Evolutionary conservation across 345 rosid genomes (phyloP).

Genomic region (Eucalyptus viminalis): DNA sequence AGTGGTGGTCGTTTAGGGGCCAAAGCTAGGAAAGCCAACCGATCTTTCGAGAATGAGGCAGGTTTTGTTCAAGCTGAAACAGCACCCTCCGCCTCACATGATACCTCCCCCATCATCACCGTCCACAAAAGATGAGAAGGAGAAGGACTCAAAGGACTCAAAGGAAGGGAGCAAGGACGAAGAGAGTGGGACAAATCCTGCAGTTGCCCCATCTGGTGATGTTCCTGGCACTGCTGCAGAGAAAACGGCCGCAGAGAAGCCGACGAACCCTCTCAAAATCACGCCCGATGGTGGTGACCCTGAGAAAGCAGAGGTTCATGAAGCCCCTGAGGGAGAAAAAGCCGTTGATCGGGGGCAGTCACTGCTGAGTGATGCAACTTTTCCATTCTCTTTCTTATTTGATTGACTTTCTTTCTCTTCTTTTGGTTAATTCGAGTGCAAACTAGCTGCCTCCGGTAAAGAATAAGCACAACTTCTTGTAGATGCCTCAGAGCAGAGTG

Average conservation of each 20-base stretch:
- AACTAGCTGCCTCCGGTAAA: no score
- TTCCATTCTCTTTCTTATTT: not conserved
- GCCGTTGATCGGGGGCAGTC: conserved; percentile 8
- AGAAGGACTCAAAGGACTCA: conserved; percentile 21
- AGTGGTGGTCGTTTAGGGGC: conserved; percentile 56
- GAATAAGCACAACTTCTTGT: no score
- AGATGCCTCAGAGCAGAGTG: no score
- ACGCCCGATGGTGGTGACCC: not conserved
- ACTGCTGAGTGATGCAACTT: not conserved
- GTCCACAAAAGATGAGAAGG: conserved; percentile 19
- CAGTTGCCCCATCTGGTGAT: not conserved
- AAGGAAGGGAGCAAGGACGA: conserved; percentile 18
- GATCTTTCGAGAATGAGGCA: conserved; percentile 83
- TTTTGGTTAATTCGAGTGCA: not conserved
- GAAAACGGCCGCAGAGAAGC: not conserved
- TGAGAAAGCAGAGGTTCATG: conserved; percentile 6
- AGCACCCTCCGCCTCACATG: conserved; percentile 72
- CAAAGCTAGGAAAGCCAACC: conserved; percentile 84
- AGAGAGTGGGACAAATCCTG: not conserved
- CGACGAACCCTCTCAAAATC: conserved; percentile 18
- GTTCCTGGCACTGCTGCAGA: not conserved
- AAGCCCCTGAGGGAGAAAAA: conserved; percentile 14
- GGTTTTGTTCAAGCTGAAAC: conserved; percentile 57
- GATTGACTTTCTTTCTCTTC: not conserved
- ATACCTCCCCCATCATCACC: conserved; percentile 61